phyloP scores from a whole-genome alignment of 2,329 filamentous ascomycete species.

The Xylariomycetidae sp. region DNA sequence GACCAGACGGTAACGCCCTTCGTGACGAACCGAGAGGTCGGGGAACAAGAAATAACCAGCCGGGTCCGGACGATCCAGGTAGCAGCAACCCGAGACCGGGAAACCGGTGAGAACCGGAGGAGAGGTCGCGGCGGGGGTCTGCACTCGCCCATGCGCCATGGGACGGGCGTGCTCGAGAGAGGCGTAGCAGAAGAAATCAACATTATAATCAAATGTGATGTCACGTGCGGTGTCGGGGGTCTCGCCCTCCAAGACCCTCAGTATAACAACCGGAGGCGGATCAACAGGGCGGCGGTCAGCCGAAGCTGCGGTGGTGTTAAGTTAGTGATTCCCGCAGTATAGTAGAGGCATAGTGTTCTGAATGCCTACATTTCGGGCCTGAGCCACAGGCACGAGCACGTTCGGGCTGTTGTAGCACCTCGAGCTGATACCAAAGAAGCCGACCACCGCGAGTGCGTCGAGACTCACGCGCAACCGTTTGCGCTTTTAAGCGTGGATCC shows the following conservation, averaged over 20 bases:
- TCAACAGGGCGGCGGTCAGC: conserved; percentile 90
- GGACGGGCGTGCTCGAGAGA: conserved; percentile 81
- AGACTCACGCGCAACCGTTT: conserved; percentile 17
- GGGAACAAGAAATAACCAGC: conserved; percentile 96
- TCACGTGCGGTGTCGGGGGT: conserved; percentile 57
- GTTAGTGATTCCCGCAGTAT: not conserved
- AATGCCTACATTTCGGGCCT: conserved; percentile 74
- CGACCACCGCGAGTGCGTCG: conserved; percentile 69
- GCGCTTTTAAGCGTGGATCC: conserved; percentile 10
- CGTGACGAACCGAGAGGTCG: conserved; percentile 90
- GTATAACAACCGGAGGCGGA: conserved; percentile 86
- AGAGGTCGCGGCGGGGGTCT: conserved; percentile 58
- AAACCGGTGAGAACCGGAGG: conserved; percentile 88
- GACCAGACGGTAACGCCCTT: conserved; percentile 83
- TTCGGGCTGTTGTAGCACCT: conserved; percentile 89
- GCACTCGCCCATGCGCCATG: conserved; percentile 74
- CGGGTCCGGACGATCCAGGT: conserved; percentile 76
- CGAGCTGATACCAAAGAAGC: conserved; percentile 72
- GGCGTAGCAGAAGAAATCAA: conserved; percentile 95
- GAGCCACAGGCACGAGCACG: conserved; percentile 92
- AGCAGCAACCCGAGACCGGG: conserved; percentile 91
- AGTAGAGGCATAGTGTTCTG: not conserved
- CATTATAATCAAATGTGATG: conserved; percentile 86
- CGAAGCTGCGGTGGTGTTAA: conserved; percentile 48
- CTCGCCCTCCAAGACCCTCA: conserved; percentile 74